Percentiles rank a stretch among this genome's conserved stretches.
These are phyloP conservation scores for Curvularia lunata DNA, from an alignment of 2,329 filamentous ascomycete species.

Conservation along the genomic window DNA sequence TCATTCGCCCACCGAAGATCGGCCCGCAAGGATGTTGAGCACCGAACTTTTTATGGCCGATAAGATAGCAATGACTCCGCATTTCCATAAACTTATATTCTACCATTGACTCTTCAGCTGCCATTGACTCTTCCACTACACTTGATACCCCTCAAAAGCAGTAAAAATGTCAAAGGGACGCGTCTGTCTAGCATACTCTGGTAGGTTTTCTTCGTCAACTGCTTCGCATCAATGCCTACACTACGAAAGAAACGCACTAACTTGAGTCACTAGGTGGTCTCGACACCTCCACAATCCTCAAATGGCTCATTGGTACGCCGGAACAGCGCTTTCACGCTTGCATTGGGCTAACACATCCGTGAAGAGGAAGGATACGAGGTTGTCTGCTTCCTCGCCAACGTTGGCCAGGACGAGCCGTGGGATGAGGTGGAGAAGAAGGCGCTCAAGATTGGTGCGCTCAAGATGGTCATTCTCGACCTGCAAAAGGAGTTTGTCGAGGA, in stretches of 20 bases:
- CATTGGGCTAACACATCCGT: slow-evolving; percentile 13
- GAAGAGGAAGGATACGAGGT: slow-evolving; percentile 65
- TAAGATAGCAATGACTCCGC: slow-evolving; percentile 26
- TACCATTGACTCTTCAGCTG: slow-evolving; percentile 16
- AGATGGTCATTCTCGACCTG: slow-evolving; percentile 69
- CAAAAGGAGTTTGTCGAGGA: slow-evolving; percentile 79
- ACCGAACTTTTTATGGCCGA: slow-evolving; percentile 25
- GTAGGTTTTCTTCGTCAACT: slow-evolving; percentile 27
- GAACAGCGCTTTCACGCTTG: neutral
- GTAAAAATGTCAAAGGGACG: slow-evolving; percentile 50
- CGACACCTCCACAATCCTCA: slow-evolving; percentile 61
- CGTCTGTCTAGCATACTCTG: slow-evolving; percentile 59
- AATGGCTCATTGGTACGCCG: slow-evolving; percentile 46
- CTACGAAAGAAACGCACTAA: slow-evolving; percentile 27
- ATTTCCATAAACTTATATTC: slow-evolving; percentile 21
- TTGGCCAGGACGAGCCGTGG: slow-evolving; percentile 66
- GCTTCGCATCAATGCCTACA: neutral
- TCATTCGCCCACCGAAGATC: slow-evolving; percentile 24
- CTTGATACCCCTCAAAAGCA: slow-evolving; percentile 10
- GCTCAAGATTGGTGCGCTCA: slow-evolving; percentile 69
- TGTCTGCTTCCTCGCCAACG: slow-evolving; percentile 63
- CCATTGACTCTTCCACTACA: slow-evolving; percentile 15
- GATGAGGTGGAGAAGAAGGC: slow-evolving; percentile 72
- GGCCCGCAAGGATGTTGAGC: slow-evolving; percentile 26
- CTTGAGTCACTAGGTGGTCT: slow-evolving; percentile 56